Base-by-base conservation (phyloP, 202 grass and related monocot genomes). In the Schoenoplectus tabernaemontani region DNA sequence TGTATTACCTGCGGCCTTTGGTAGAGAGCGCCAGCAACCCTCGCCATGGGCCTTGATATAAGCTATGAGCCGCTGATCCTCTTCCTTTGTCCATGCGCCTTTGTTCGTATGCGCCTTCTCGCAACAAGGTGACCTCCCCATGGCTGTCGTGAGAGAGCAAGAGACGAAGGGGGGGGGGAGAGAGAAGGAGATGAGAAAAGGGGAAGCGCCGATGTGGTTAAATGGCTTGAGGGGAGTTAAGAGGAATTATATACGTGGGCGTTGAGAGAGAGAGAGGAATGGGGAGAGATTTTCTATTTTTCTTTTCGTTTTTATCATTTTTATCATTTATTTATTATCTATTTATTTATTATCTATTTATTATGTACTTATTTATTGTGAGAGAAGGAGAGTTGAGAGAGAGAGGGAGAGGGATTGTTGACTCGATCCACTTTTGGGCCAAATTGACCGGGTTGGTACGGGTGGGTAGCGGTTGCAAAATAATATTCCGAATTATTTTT, bases 51-150 rank as follows among this genome's bases (percentile, higher is more conserved):
- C 81, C 53, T 89, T 69, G 90, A 98, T 95, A 87, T 95, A 86
- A 28, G 91, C 75, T 56, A 95, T 83, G 9, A 98, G 91, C 1
- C 81, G 83, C 58, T 95, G 88, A 87, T 98, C 96, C 69, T 98
- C 96, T 58, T 99, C 96, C 90, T 93, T 91, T 12, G 90, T 96
- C 96, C 96, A 99, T 12, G 96, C 96, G 22, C 96, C 96, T 80
- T 93, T 99, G 88, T 99, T 99, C 1, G 90, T 99, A 82, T 99
- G 96, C 83, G 84, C 90, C 85, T 99, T 99, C 88, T 99, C 96
- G 87, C 96, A 99, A 83, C 96, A 99, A 81, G 96, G 96, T 44
- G 96, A 99, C 83, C 96, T 80, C 32, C 96, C 96, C 96, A 99
- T 97, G 26, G n/a, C 41, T 60, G 32, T n/a, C n/a, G n/a, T n/a